These are phyloP conservation scores for Corynespora cassiicola DNA, from an alignment of 2,329 filamentous ascomycete species.

Conservation along the genomic window DNA sequence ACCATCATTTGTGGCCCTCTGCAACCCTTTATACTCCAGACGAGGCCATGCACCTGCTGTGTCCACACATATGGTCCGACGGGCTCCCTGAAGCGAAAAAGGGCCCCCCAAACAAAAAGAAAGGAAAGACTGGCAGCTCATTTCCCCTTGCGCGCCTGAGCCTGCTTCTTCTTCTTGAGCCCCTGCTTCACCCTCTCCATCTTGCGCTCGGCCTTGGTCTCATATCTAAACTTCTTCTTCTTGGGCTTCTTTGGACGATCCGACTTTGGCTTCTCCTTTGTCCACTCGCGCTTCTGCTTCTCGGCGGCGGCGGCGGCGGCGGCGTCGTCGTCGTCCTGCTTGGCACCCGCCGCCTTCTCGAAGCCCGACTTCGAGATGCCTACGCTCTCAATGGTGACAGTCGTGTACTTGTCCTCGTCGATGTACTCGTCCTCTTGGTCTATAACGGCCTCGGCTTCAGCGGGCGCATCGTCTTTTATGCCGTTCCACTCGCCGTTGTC, in stretches of 20 bases:
- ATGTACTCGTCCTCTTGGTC: constrained; percentile 93
- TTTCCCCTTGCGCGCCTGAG: constrained; percentile 59
- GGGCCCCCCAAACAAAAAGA: constrained; percentile 5
- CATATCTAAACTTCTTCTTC: constrained; percentile 92
- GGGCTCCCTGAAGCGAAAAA: too few relatives aligned
- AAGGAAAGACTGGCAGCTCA: constrained; percentile 1
- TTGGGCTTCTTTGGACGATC: constrained; percentile 72
- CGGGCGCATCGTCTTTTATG: constrained; percentile 47
- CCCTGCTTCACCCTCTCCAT: constrained; percentile 67
- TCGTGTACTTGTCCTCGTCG: constrained; percentile 95
- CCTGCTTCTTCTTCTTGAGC: constrained; percentile 73
- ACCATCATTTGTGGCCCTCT: too few relatives aligned
- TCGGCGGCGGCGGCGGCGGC: constrained; percentile 40
- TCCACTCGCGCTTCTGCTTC: constrained; percentile 54
- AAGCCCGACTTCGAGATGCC: constrained; percentile 78
- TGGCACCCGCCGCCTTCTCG: constrained; percentile 54
- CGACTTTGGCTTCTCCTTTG: constrained; percentile 59
- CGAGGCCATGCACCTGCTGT: too few relatives aligned
- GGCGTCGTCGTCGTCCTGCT: constrained; percentile 42
- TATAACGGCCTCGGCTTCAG: constrained; percentile 63
- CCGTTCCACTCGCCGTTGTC: constrained; percentile 67
- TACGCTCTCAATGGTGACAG: constrained; percentile 90
- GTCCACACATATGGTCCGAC: too few relatives aligned
- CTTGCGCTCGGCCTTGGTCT: constrained; percentile 83
- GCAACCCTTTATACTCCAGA: too few relatives aligned